Percentiles rank a stretch among this genome's conserved stretches.
Evolutionary conservation across 75 land plant species (phyloP).

Genomic region (Isoetes taiwanensis): DNA sequence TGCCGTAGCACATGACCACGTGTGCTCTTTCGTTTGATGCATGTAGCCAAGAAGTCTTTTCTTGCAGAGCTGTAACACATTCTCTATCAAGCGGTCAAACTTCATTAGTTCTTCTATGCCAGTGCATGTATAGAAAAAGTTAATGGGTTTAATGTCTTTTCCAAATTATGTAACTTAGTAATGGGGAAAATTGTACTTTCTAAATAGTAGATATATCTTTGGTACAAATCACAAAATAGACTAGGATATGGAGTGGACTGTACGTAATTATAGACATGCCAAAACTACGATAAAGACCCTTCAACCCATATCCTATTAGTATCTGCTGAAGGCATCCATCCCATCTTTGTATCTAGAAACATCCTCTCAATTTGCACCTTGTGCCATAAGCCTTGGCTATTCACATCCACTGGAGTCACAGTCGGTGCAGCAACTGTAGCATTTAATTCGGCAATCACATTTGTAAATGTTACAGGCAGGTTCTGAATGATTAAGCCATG

Average conservation of each 20-base stretch:
- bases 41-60: too few relatives aligned
- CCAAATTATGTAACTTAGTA: too few relatives aligned
- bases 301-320: slow-evolving; percentile 2
- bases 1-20: too few relatives aligned
- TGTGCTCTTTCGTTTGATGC: too few relatives aligned
- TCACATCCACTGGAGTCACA: slow-evolving; percentile 14
- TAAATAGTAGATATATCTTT: too few relatives aligned
- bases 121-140: too few relatives aligned
- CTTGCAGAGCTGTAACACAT: too few relatives aligned
- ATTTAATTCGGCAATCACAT: slow-evolving; percentile 9
- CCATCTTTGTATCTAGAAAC: slow-evolving; percentile 11
- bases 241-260: slow-evolving; percentile 10
- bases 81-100: too few relatives aligned
- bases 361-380: slow-evolving; percentile 10
- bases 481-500: background rate
- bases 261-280: slow-evolving; percentile 16
- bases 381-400: slow-evolving; percentile 15
- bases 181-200: too few relatives aligned
- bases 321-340: slow-evolving; percentile 12
- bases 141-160: too few relatives aligned
- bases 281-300: slow-evolving; percentile 12
- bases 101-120: too few relatives aligned
- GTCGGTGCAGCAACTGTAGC: slow-evolving; percentile 13
- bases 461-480: slow-evolving; percentile 10
- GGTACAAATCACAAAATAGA: too few relatives aligned